Percentiles rank a stretch among this genome's conserved stretches.
Conservation (phyloP, 345 rosid genomes). For the Populus pruinosa region DNA sequence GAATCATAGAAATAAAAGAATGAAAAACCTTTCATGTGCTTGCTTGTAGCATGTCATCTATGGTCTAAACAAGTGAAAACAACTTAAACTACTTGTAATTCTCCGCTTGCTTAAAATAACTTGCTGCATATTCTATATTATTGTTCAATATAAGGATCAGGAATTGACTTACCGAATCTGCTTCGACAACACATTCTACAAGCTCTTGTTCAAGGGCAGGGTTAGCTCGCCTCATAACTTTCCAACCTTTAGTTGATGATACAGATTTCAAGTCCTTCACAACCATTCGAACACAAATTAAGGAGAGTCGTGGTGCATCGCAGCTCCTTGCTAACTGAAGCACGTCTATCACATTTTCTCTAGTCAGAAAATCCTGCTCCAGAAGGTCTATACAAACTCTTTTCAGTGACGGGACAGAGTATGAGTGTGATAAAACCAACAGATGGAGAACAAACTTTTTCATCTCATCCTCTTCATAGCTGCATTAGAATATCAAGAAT, state of each 20-base stretch:
- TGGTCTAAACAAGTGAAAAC: background rate
- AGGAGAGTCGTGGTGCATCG: constrained; percentile 60
- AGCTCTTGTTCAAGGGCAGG: constrained; percentile 82
- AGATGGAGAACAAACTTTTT: constrained; percentile 67
- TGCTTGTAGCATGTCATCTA: background rate
- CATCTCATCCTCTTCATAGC: constrained; percentile 73
- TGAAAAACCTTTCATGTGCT: background rate
- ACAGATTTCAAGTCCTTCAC: constrained; percentile 71
- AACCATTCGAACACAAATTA: constrained; percentile 54
- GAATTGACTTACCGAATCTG: constrained; percentile 54
- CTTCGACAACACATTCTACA: constrained; percentile 61
- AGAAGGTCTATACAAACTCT: constrained; percentile 50
- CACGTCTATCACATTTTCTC: constrained; percentile 77
- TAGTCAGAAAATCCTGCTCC: constrained; percentile 53
- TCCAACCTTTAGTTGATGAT: constrained; percentile 81
- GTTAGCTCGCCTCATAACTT: constrained; percentile 58
- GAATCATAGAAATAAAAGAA: background rate
- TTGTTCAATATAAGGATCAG: background rate
- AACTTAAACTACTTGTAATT: background rate
- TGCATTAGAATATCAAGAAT: constrained; percentile 34
- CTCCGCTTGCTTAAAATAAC: background rate
- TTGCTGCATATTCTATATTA: background rate
- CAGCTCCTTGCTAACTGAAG: constrained; percentile 74
- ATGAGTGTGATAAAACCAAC: constrained; percentile 73
- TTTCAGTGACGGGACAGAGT: constrained; percentile 63